phyloP scores from a whole-genome alignment of 2,329 filamentous ascomycete species.

The Penicillium sp. region DNA sequence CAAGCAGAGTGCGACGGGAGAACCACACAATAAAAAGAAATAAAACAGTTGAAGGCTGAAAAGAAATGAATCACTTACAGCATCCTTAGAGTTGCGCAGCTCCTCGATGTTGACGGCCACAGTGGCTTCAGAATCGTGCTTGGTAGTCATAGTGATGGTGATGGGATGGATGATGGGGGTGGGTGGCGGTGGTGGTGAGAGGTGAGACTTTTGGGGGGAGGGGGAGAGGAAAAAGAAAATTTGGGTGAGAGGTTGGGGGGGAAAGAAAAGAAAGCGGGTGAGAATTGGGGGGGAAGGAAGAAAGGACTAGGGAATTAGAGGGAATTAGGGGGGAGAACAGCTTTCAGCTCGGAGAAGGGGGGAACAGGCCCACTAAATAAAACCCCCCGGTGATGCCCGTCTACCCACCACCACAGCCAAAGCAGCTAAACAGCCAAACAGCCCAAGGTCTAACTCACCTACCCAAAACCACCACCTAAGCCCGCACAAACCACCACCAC shows the following conservation, averaged over 20 bases:
- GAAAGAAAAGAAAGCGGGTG: slow-evolving; percentile 8
- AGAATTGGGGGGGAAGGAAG: slow-evolving; percentile 8
- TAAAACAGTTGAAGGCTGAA: slow-evolving; percentile 6
- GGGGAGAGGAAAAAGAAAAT: slow-evolving; percentile 21
- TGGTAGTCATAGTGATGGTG: slow-evolving; percentile 42
- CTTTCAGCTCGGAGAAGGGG: slow-evolving; percentile 16
- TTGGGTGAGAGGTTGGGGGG: slow-evolving; percentile 16
- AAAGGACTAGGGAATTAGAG: neutral
- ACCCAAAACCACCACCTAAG: neutral
- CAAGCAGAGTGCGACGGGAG: slow-evolving; percentile 13
- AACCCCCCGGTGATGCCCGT: neutral
- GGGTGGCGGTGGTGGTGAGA: slow-evolving; percentile 40
- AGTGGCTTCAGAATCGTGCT: slow-evolving; percentile 42
- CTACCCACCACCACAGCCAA: neutral
- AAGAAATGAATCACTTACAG: slow-evolving; percentile 61
- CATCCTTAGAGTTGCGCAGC: slow-evolving; percentile 79
- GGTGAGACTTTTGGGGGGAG: slow-evolving; percentile 20
- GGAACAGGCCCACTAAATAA: slow-evolving; percentile 32
- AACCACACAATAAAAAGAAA: slow-evolving; percentile 11
- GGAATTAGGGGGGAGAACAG: slow-evolving; percentile 7
- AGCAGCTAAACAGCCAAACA: neutral
- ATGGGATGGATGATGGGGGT: slow-evolving; percentile 40
- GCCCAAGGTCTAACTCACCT: too few species aligned
- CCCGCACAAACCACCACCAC: neutral
- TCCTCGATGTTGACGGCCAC: slow-evolving; percentile 65